Evolutionary conservation across 1,284 basidiomycete species (phyloP).

Genomic region (Cutaneotrichosporon sp.): DNA sequence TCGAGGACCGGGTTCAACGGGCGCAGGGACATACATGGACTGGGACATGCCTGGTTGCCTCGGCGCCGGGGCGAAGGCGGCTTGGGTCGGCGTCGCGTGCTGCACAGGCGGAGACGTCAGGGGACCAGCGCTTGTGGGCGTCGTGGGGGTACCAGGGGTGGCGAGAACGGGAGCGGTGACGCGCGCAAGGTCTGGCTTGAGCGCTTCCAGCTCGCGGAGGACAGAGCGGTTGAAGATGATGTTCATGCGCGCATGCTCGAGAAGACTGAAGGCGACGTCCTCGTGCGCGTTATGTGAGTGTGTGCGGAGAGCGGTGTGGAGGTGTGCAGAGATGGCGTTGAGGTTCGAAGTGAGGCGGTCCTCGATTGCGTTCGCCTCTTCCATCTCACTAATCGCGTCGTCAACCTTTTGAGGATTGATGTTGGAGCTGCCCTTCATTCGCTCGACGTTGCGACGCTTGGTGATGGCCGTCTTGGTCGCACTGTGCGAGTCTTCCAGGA

Average conservation of each 20-base stretch:
- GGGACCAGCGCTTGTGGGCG: background rate
- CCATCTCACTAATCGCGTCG: slow-evolving; percentile 87
- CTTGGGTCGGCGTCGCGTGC: background rate
- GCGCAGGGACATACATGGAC: slow-evolving; percentile 48
- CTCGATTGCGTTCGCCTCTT: slow-evolving; percentile 89
- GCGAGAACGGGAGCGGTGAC: slow-evolving; percentile 23
- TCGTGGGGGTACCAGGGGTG: background rate
- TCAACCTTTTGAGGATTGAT: slow-evolving; percentile 84
- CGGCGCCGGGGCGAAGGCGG: background rate
- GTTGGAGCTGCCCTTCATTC: slow-evolving; percentile 80
- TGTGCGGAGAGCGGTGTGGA: slow-evolving; percentile 75
- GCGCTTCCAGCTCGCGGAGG: slow-evolving; percentile 80
- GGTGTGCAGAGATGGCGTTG: slow-evolving; percentile 83
- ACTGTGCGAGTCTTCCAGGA: slow-evolving; percentile 86
- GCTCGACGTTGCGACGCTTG: slow-evolving; percentile 83
- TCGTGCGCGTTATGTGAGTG: slow-evolving; percentile 83
- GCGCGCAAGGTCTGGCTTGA: slow-evolving; percentile 66
- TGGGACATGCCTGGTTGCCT: slow-evolving; percentile 21
- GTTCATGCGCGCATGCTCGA: slow-evolving; percentile 85
- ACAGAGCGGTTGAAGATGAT: slow-evolving; percentile 87
- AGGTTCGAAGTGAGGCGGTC: slow-evolving; percentile 74
- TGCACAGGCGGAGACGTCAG: background rate
- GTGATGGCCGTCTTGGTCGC: slow-evolving; percentile 88
- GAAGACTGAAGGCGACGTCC: slow-evolving; percentile 78
- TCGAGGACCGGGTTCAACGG: background rate